Conservation (phyloP, 805 yeast species). For the Geotrichum ghanense region DNA sequence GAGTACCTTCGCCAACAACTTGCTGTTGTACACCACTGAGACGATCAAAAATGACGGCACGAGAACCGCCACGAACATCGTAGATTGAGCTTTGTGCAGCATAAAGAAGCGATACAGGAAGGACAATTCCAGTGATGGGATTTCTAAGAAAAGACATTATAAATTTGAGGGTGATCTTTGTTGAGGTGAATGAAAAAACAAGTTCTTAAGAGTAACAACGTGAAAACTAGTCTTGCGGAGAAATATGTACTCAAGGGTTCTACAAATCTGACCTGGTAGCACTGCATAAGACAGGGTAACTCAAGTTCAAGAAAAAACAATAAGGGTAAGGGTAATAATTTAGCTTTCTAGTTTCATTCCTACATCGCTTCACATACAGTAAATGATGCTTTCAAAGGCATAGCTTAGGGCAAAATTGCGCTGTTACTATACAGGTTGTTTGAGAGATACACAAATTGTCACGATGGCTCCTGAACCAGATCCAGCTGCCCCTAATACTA, state of each 20-base stretch:
- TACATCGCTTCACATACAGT: too few relatives aligned
- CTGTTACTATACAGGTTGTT: too few relatives aligned
- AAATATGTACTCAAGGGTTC: too few relatives aligned
- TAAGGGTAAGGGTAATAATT: background rate
- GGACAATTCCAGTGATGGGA: constrained; percentile 11
- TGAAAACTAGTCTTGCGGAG: background rate
- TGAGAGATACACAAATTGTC: too few relatives aligned
- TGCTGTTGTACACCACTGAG: constrained; percentile 73
- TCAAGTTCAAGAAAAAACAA: too few relatives aligned
- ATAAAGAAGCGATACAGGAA: constrained; percentile 29
- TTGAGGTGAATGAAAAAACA: too few relatives aligned
- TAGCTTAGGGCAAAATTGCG: too few relatives aligned
- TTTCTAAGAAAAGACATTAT: background rate
- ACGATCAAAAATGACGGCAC: constrained; percentile 94
- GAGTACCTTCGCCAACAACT: constrained; percentile 97
- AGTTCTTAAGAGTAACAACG: background rate
- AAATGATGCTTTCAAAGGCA: too few relatives aligned
- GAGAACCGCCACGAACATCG: constrained; percentile 90
- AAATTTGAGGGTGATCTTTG: too few relatives aligned
- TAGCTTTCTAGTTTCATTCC: too few relatives aligned
- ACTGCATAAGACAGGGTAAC: background rate
- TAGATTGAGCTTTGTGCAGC: constrained; percentile 70
- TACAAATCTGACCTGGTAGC: too few relatives aligned
- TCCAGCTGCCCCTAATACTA: constrained; percentile 5
- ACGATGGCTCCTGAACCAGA: constrained; percentile 5